These are phyloP conservation scores for Stachybotrys echinatus DNA, from an alignment of 2,329 filamentous ascomycete species.

Conservation along the genomic window DNA sequence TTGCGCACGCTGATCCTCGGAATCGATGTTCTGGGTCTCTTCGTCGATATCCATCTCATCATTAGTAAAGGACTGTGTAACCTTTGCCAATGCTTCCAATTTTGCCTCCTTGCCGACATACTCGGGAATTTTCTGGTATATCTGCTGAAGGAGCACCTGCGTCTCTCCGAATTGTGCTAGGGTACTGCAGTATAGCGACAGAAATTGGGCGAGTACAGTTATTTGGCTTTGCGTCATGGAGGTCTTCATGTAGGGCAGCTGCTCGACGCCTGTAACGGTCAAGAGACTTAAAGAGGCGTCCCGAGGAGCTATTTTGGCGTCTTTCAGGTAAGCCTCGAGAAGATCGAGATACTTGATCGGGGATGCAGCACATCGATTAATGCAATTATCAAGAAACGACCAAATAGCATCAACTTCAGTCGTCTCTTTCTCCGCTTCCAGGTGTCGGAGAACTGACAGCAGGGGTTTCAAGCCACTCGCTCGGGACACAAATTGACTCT, in stretches of 20 bases:
- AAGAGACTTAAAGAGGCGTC: constrained; percentile 50
- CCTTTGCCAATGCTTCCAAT: constrained; percentile 5
- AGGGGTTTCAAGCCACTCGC: constrained; percentile 43
- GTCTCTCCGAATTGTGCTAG: neutral
- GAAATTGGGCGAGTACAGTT: constrained; percentile 48
- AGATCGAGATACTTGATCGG: constrained; percentile 81
- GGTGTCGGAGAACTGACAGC: constrained; percentile 26
- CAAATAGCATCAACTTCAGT: constrained; percentile 44
- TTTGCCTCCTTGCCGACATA: constrained; percentile 18
- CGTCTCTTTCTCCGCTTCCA: constrained; percentile 9
- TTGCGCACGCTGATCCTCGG: constrained; percentile 5
- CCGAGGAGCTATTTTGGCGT: constrained; percentile 17
- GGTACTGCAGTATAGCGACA: constrained; percentile 52
- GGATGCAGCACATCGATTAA: constrained; percentile 66
- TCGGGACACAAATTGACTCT: constrained; percentile 61
- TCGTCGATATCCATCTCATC: constrained; percentile 13
- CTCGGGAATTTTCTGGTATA: constrained; percentile 25
- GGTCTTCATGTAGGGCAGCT: constrained; percentile 65
- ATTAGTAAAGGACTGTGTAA: constrained; percentile 3
- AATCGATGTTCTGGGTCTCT: neutral
- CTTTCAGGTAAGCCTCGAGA: constrained; percentile 42
- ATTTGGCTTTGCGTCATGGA: constrained; percentile 37
- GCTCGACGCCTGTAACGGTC: constrained; percentile 66
- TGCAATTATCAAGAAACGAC: constrained; percentile 76
- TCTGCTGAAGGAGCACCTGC: constrained; percentile 12